phyloP scores from a whole-genome alignment of 352 stramenopile genomes.

The Phytophthora citricola region DNA sequence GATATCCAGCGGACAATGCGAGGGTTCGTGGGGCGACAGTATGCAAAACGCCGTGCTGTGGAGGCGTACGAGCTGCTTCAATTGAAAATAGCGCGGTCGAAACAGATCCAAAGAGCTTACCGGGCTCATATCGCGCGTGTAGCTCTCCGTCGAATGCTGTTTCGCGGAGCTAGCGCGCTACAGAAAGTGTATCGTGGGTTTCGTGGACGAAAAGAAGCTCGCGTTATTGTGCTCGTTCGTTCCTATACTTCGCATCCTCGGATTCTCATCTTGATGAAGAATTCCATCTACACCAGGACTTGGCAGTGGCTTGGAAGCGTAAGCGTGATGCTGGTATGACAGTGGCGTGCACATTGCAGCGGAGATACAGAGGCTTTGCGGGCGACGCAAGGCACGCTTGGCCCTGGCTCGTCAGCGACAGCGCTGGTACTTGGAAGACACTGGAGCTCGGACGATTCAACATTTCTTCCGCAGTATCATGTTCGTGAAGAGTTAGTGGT shows the following conservation, averaged over 20 bases:
- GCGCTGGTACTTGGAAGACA: conserved; percentile 46
- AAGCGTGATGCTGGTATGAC: conserved; percentile 56
- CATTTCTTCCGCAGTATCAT: conserved; percentile 83
- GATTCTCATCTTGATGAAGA: conserved; percentile 55
- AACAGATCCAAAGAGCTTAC: conserved; percentile 56
- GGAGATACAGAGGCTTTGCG: conserved; percentile 55
- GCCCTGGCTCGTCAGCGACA: conserved; percentile 39
- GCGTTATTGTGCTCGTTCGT: conserved; percentile 43
- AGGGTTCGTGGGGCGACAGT: conserved; percentile 52
- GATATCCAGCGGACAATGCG: conserved; percentile 48
- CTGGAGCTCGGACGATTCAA: conserved; percentile 54
- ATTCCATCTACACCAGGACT: conserved; percentile 63
- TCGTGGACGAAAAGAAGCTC: conserved; percentile 42
- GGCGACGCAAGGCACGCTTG: conserved; percentile 43
- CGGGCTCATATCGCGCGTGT: conserved; percentile 64
- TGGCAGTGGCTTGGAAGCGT: conserved; percentile 65
- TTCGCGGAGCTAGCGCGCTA: conserved; percentile 47
- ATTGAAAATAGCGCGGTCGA: conserved; percentile 36
- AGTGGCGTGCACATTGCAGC: conserved; percentile 52
- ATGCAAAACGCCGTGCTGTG: conserved; percentile 18
- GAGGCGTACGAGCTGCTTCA: conserved; percentile 29
- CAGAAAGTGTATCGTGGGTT: conserved; percentile 67
- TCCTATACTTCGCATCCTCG: conserved; percentile 49
- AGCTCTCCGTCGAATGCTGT: conserved; percentile 43
- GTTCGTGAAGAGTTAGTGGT: conserved; percentile 39